Percentiles rank a stretch among this genome's conserved stretches.
Conservation (phyloP, 2,329 filamentous ascomycete genomes). For the Grosmannia clavigera region DNA sequence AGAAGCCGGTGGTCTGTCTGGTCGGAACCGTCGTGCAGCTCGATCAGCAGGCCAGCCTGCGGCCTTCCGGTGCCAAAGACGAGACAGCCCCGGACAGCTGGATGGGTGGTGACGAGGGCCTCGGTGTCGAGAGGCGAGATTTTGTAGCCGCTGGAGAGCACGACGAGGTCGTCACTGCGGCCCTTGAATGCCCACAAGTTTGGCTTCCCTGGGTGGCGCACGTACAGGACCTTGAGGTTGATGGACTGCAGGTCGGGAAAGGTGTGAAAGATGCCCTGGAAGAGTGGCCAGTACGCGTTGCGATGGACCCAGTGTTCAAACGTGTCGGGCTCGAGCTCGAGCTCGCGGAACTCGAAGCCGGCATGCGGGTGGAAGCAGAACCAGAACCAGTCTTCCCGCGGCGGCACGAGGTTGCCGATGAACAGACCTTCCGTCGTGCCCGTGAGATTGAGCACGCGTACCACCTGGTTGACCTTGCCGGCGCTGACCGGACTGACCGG, state of each 20-base stretch:
- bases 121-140: conserved; percentile 35
- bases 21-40: conserved; percentile 19
- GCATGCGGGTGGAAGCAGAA: conserved; percentile 21
- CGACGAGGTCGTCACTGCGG: conserved; percentile 33
- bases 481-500: neutral
- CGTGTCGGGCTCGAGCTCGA: conserved; percentile 18
- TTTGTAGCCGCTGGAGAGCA: conserved; percentile 39
- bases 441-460: conserved; percentile 2
- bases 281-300: conserved; percentile 22
- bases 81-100: conserved; percentile 26
- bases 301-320: conserved; percentile 25
- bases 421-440: conserved; percentile 3
- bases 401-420: conserved; percentile 1
- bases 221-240: conserved; percentile 32
- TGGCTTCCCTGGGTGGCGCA: conserved; percentile 23
- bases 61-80: conserved; percentile 33
- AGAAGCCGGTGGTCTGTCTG: conserved; percentile 17
- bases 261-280: conserved; percentile 27
- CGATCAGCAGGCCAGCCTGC: conserved; percentile 34
- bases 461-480: neutral
- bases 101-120: conserved; percentile 24
- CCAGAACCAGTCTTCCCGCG: conserved; percentile 15
- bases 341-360: conserved; percentile 17
- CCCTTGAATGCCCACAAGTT: conserved; percentile 24
- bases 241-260: conserved; percentile 28